Base-by-base conservation (phyloP, 1,139 yeast genomes). In the Wickerhamomyces sp. region DNA sequence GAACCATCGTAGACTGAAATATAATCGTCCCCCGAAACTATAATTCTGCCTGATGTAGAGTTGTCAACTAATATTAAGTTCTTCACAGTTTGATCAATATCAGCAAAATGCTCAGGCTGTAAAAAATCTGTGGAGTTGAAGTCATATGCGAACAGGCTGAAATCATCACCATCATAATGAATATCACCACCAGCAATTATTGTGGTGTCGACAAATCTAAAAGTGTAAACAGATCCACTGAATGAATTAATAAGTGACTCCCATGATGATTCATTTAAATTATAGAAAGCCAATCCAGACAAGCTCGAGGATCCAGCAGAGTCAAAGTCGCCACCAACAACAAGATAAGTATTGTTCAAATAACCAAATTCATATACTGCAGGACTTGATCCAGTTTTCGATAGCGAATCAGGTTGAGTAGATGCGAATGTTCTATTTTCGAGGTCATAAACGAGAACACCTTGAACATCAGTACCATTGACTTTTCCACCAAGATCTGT, bases 301-400 rank as follows among this genome's bases (percentile, higher is more conserved):
- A 96, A 88, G 33, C 67, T 64, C 45, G 75, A 63, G 8, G 79
- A 67, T 0, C 85, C 81, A 4, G 84, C 82, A 28, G 67, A 60
- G 24, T 70, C 72, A 54, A 87, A 87, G 35, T 77, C 68, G 17
- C 98, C 98, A 36, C 87, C 96, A 10, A 87, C 84, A 29, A 88
- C 67, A 16, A 89, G 59, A 27, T 52, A 51, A 19, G 72, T 68
- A 19, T 70, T 58, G 31, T 52, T 52, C 35, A 48, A 41, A 41
- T 71, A 67, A 3, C 73, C 76, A 44, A 86, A 61, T 3, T 82
- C 61, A 41, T 74, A 76, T 8, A 86, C 74, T 30, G 56, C 50
- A 3, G 74, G 65, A 13, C 59, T 44, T 3, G 45, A 40, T 31
- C 19, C 50, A 36, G 43, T 36, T 2, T 45, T 42, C 1, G 43